Evolutionary conservation across 495 filamentous ascomycete genomes (phyloP).

Genomic region (Penicillium ochrochloron): DNA sequence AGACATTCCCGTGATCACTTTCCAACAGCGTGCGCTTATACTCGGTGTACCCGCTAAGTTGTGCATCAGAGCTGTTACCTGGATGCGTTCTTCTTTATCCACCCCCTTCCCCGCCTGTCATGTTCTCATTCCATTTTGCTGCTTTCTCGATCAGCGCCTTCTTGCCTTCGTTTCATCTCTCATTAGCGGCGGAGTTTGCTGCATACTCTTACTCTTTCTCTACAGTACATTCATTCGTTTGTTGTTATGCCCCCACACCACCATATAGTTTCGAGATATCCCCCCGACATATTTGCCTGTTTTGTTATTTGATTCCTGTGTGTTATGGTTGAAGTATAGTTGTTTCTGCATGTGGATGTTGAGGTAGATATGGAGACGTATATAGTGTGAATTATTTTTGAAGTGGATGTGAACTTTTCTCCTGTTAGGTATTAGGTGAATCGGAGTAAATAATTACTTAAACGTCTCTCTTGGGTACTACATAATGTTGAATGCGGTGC

Average conservation of each 20-base stretch:
- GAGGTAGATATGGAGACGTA: conserved; percentile 24
- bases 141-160: conserved; percentile 5
- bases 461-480: neutral
- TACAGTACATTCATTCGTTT: conserved; percentile 34
- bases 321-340: conserved; percentile 21
- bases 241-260: conserved; percentile 20
- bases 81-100: neutral
- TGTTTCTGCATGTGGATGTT: conserved; percentile 26
- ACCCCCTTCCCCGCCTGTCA: neutral
- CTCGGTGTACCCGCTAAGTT: neutral
- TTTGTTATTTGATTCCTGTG: conserved; percentile 11
- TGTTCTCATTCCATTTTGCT: conserved; percentile 1
- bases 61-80: neutral
- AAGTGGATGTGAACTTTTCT: neutral
- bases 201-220: conserved; percentile 27
- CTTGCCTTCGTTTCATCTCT: conserved; percentile 22
- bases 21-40: neutral
- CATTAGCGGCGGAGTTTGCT: conserved; percentile 43
- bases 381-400: conserved; percentile 17
- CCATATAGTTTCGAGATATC: conserved; percentile 27
- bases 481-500: neutral
- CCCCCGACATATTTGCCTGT: conserved; percentile 21
- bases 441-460: neutral
- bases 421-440: neutral
- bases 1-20: neutral